A percentile compares a stretch with the other conserved stretches of the same genome.
Evolutionary conservation across 768 basidiomycete genomes (phyloP).

Genomic region (Trametes villosa): DNA sequence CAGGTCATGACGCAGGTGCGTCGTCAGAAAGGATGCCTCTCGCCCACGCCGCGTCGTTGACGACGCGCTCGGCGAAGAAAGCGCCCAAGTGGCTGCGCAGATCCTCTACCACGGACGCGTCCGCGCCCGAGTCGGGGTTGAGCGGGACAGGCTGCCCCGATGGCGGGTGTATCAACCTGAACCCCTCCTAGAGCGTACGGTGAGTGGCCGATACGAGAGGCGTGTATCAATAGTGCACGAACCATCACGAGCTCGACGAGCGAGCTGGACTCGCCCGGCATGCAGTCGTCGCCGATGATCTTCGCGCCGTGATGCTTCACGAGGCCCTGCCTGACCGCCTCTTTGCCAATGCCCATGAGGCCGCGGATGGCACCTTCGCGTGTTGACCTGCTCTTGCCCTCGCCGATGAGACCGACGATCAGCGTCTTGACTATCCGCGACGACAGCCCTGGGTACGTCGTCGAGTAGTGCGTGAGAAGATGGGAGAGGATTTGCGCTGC

Average conservation of each 20-base stretch:
- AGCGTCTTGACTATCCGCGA: slow-evolving; percentile 95
- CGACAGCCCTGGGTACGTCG: slow-evolving; percentile 87
- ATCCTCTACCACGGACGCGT: slow-evolving; percentile 49
- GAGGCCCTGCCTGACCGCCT: slow-evolving; percentile 81
- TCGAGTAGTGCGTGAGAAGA: slow-evolving; percentile 78
- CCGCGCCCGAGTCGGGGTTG: slow-evolving; percentile 51
- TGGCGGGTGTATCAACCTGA: slow-evolving; percentile 59
- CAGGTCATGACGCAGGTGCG: neutral
- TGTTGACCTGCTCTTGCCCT: slow-evolving; percentile 76
- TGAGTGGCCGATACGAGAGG: neutral
- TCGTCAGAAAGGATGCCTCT: slow-evolving; percentile 49
- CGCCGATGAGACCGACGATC: slow-evolving; percentile 77
- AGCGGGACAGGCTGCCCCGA: slow-evolving; percentile 64
- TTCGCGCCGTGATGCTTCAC: slow-evolving; percentile 81
- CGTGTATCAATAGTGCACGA: slow-evolving; percentile 21
- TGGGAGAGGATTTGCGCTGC: slow-evolving; percentile 86
- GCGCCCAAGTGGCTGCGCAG: slow-evolving; percentile 62
- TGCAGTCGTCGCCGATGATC: slow-evolving; percentile 71
- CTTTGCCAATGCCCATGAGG: slow-evolving; percentile 81
- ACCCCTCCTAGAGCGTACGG: slow-evolving; percentile 52
- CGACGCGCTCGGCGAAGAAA: slow-evolving; percentile 60
- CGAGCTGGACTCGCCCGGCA: slow-evolving; percentile 45
- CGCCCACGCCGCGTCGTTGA: slow-evolving; percentile 68
- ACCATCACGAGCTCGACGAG: slow-evolving; percentile 70
- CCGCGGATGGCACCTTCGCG: slow-evolving; percentile 91